Evolutionary conservation across 805 yeast genomes (phyloP).

Genomic region (Metschnikowia rubicola): DNA sequence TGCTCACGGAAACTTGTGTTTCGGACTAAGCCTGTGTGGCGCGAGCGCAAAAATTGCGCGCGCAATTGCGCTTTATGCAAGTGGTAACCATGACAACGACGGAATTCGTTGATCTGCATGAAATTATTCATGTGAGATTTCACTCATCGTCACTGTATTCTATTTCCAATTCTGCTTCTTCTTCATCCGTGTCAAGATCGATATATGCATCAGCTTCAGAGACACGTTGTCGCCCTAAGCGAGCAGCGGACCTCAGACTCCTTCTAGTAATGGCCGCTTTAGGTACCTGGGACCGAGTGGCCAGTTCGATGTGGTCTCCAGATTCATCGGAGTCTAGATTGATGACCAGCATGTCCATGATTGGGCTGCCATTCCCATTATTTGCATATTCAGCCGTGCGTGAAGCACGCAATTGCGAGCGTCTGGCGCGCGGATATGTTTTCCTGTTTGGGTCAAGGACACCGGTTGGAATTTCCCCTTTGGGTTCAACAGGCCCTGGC

Average conservation of each 20-base stretch:
- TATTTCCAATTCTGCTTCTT: conserved; percentile 20
- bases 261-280: no score
- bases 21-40: neutral
- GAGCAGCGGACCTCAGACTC: no score
- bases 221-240: no score
- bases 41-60: neutral
- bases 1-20: no score
- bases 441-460: neutral
- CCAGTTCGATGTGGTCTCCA: neutral
- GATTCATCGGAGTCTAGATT: conserved; percentile 1
- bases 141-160: conserved; percentile 19
- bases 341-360: neutral
- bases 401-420: conserved; percentile 1
- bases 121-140: neutral
- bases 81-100: neutral
- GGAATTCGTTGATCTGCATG: neutral
- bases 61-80: neutral
- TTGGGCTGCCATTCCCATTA: neutral
- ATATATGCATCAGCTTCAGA: neutral
- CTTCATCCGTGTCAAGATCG: conserved; percentile 3
- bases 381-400: neutral
- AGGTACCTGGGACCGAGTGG: no score
- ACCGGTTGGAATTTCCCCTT: neutral
- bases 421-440: neutral
- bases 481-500: neutral